Evolutionary conservation across 2,329 filamentous ascomycete species (phyloP).

Genomic region (Zymoseptoria ardabiliae): DNA sequence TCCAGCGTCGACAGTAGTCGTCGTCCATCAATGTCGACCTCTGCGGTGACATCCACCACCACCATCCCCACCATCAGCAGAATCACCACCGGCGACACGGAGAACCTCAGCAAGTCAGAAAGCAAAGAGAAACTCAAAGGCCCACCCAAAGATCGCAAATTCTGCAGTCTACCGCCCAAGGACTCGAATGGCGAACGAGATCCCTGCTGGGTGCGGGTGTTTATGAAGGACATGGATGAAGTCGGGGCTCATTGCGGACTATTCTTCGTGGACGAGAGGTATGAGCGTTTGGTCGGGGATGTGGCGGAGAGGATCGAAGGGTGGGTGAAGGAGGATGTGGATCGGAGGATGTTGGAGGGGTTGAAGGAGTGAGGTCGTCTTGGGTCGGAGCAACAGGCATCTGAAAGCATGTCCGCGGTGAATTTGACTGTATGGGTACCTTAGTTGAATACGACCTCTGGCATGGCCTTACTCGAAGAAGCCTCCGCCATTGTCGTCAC

Average conservation of each 20-base stretch:
- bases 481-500: constrained; percentile 30
- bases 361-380: neutral
- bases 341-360: neutral
- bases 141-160: constrained; percentile 58
- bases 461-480: constrained; percentile 29
- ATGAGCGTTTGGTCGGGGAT: constrained; percentile 32
- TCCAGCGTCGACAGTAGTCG: constrained; percentile 6
- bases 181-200: constrained; percentile 54
- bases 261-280: constrained; percentile 59
- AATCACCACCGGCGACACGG: constrained; percentile 1
- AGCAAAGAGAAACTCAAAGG: constrained; percentile 19
- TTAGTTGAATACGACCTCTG: neutral
- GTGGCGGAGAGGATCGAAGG: constrained; percentile 30
- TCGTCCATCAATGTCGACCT: neutral
- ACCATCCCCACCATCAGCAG: neutral
- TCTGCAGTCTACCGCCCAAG: constrained; percentile 64
- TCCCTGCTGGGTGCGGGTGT: constrained; percentile 67
- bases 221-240: constrained; percentile 78
- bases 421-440: constrained; percentile 4
- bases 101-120: constrained; percentile 6
- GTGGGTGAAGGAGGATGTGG: constrained; percentile 26
- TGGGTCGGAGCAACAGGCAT: neutral
- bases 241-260: constrained; percentile 77
- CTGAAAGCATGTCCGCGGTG: neutral
- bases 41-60: neutral